phyloP scores from a whole-genome alignment of 2,329 filamentous ascomycete genomes.

The Pseudocercospora eumusae region DNA sequence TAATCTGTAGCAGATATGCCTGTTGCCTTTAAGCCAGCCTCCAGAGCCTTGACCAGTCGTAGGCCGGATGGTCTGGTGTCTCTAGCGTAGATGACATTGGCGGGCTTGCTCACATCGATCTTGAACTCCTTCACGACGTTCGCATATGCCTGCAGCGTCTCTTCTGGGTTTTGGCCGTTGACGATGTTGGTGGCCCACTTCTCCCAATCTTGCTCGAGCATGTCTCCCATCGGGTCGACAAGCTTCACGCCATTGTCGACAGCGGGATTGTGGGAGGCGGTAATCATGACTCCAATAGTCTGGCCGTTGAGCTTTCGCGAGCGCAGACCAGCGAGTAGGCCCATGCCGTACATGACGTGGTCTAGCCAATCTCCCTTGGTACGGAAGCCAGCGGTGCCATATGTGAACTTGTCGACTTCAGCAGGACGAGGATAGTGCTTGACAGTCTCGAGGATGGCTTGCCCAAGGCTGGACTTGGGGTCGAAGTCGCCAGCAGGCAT shows the following conservation, averaged over 20 bases:
- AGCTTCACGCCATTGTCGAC: slow-evolving; percentile 92
- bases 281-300: slow-evolving; percentile 95
- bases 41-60: slow-evolving; percentile 74
- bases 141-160: slow-evolving; percentile 74
- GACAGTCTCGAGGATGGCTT: slow-evolving; percentile 37
- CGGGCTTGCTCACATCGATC: slow-evolving; percentile 67
- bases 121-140: slow-evolving; percentile 73
- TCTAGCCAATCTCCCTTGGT: slow-evolving; percentile 80
- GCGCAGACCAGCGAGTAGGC: slow-evolving; percentile 81
- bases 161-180: slow-evolving; percentile 75
- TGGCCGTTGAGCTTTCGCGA: slow-evolving; percentile 87
- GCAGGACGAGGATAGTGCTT: slow-evolving; percentile 39
- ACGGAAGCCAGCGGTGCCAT: slow-evolving; percentile 66
- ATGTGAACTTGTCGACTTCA: slow-evolving; percentile 49
- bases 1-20: slow-evolving; percentile 76
- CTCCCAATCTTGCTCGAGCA: slow-evolving; percentile 95
- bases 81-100: slow-evolving; percentile 83
- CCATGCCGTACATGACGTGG: slow-evolving; percentile 89
- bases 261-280: slow-evolving; percentile 87
- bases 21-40: slow-evolving; percentile 75
- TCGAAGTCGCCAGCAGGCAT: slow-evolving; percentile 25
- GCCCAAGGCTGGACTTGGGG: slow-evolving; percentile 19
- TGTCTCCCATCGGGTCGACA: slow-evolving; percentile 96
- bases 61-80: slow-evolving; percentile 93
- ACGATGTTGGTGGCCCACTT: slow-evolving; percentile 82